Evolutionary conservation across 73 alveolate species (phyloP), one percentile per base, ranked within the genome.

Genomic region (Stentor roeselii): DNA sequence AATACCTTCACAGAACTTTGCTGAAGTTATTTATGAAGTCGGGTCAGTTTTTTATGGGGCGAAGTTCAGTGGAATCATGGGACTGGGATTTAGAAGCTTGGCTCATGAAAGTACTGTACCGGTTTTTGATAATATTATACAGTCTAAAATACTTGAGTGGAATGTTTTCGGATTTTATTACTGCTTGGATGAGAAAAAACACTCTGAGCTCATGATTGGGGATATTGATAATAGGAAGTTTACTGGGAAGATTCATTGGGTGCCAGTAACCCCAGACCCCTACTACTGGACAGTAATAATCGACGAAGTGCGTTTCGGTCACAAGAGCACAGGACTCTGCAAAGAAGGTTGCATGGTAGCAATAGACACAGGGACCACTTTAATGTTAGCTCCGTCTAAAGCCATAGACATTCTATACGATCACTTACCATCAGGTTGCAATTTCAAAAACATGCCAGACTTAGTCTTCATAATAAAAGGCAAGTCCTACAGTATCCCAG

Each of bases 311-410:
- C 60, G 82, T 75, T 75, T 93, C n/a, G 93, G 92, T 36, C 92
- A 83, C 6, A 76, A 89, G 59, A 84, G 86, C 41, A 36, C 92
- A 59, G 59, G 86, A 60, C 14, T 87, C 59, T 90, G 96, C 78
- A 21, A 74, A 27, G 41, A 76, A 3, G 86, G 82, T 42, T 93
- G 96, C 76, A 82, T 80, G 42, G 91, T 80, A 15, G 93, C 92
- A 50, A 84, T 93, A 3, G 98, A 93, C 85, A 82, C 97, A 67
- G 98, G 98, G 4, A 93, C 98, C 36, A 86, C 97, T 0, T 87
- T 93, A 27, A 50, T 93, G 60, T 88, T 96, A 42, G 95, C 93
- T 36, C 98, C 98, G 31, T 59, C 84, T 85, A 78, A 86, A 67
- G 78, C 61, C 60, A 86, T 90, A 86, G 85, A 83, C 37, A 89